These are phyloP conservation scores for Puccinia sorghi DNA, from an alignment of 1,284 basidiomycete genomes.

Conservation along the genomic window DNA sequence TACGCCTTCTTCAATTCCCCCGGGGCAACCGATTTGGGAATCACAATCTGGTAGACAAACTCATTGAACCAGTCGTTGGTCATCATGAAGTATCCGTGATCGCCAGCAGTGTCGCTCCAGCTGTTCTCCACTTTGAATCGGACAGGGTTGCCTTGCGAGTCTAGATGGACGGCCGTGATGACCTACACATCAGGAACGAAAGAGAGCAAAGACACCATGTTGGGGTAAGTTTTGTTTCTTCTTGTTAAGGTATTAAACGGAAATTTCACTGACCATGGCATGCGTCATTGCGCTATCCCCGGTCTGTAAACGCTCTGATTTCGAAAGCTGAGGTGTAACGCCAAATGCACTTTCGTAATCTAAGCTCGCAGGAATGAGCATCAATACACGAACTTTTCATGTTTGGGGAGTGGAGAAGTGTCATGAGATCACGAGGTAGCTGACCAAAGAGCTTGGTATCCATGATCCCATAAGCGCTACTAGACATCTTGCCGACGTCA, in stretches of 20 bases:
- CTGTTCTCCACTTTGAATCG: constrained; percentile 94
- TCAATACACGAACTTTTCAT: too few species aligned
- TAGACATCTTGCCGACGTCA: constrained; percentile 62
- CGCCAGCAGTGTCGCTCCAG: constrained; percentile 78
- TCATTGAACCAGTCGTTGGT: constrained; percentile 75
- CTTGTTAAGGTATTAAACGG: background rate
- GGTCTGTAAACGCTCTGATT: constrained; percentile 78
- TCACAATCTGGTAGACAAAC: constrained; percentile 82
- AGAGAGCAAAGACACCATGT: constrained; percentile 40
- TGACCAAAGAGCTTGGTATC: constrained; percentile 74
- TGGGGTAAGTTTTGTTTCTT: background rate
- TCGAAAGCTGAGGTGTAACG: constrained; percentile 67
- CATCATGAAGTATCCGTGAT: constrained; percentile 89
- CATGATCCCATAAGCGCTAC: constrained; percentile 70
- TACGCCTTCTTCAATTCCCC: constrained; percentile 77
- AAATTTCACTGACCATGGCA: constrained; percentile 63
- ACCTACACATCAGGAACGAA: constrained; percentile 65
- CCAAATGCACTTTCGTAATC: constrained; percentile 61
- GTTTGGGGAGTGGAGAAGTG: background rate
- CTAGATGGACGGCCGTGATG: constrained; percentile 86
- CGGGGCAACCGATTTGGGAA: constrained; percentile 69
- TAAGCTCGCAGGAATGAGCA: background rate
- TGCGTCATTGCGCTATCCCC: constrained; percentile 87
- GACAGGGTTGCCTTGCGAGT: constrained; percentile 71
- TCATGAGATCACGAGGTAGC: background rate